Base-by-base conservation (phyloP, 1,139 yeast genomes). In the Candida mesenterica region DNA sequence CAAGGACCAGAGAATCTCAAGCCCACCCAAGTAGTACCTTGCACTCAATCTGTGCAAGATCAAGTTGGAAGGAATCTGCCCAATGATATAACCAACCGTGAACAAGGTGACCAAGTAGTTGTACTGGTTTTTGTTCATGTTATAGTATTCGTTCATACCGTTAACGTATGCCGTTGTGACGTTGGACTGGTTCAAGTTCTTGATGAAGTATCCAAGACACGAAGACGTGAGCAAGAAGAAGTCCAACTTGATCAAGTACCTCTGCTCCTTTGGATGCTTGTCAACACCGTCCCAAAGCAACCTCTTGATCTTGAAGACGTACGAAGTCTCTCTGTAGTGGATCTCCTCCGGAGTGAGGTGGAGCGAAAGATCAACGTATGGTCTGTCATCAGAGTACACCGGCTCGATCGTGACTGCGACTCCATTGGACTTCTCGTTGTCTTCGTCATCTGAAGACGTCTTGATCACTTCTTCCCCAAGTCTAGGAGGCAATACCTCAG, bases 61-160 rank as follows among this genome's bases (percentile, higher is more conserved):
- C 46, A 77, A 60, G 48, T 75, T 76, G 10, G 79, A 69, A 1
- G 84, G 85, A 24, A 78, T 62, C 44, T 76, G 82, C 9, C 82
- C 82, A 34, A 78, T 55, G 38, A 77, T 71, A 42, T 77, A 77
- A 1, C 84, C 85, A 12, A 75, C 73, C 0, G 82, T 76, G 70
- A 75, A 78, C 20, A 72, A 55, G 0, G 82, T 72, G 10, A 62
- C 59, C 49, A 78, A 58, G 35, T 72, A 69, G 41, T 78, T 73
- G 41, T 69, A 72, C 45, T 79, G 80, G 45, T 79, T 74, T n/a
- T 65, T 66, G 36, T 59, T 54, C 72, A 79, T 72, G 6, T 54
- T 43, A 43, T 72, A 72, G 43, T 72, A 71, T 42, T 78, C 81
- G 38, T 67, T 61, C 84, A 80, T 77, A 14, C 85, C 84, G 37